Evolutionary conservation across 371 early-diverging fungal genomes (phyloP), one percentile per base, ranked within the genome.

Genomic region (Mortierella sp.): DNA sequence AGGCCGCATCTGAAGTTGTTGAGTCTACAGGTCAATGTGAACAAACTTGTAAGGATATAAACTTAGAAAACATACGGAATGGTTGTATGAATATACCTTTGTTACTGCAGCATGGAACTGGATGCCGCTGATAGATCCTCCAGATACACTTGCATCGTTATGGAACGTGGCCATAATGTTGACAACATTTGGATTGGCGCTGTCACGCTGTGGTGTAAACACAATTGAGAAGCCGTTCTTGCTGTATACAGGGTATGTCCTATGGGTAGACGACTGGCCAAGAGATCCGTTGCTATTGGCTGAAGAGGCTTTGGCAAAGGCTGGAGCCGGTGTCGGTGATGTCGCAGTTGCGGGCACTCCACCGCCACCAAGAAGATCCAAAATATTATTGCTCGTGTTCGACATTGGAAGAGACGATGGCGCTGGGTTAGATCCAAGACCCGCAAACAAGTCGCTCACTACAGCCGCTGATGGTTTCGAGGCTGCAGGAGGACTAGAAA

Each of bases 71-170:
- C 2, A 43, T 43, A 15, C 19, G 21, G 7, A 11, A n/a, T 1
- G 6, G 15, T 17, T 17, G n/a, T 19, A 21, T 49, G 24, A 32
- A 50, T 43, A 17, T 43, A 43, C 43, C 43, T 94, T 94, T 28
- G 95, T 96, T 17, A 98, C 97, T 2, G 98, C 98, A 11, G 94
- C 96, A 81, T 94, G 92, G 80, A 98, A 93, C 48, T 85, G 83
- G n/a, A 97, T 60, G 17, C 87, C 83, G 19, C 82, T 79, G 30
- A 97, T 80, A 6, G 81, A 57, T 2, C 83, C 84, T 30, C 81
- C 79, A 49, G 64, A 76, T 51, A 44, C 79, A 58, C 26, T 55
- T 39, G 89, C 86, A 31, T 81, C 68, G 67, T 93, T 95, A 31
- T 65, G 69, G 80, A 96, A 95, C 12, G 82, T 81, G 3, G 91